Base-by-base conservation (phyloP, 257 asterid species). In the Nicotiana undulata region DNA sequence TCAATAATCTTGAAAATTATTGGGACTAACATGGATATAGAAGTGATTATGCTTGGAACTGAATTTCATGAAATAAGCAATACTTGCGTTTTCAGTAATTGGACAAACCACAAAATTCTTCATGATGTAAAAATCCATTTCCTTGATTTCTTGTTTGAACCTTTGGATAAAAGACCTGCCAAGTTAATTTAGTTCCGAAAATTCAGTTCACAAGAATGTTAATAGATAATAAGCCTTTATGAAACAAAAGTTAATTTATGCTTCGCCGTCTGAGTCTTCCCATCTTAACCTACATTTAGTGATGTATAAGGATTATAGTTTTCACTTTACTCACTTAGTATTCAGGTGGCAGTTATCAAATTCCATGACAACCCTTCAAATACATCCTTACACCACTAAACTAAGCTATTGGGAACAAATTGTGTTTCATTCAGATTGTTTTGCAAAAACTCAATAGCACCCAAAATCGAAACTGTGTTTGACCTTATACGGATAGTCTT, bases 21-120 rank as follows among this genome's bases (percentile, higher is more conserved):
- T 28, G 29, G 29, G 29, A 1, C 29, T 28, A 32, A 66, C 97
- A 91, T 93, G 92, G 16, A 93, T 95, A 15, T 81, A 94, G 81
- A 94, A 80, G 17, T 55, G 20, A 65, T 91, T 83, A 26, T 84
- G 87, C 63, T 49, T 72, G 46, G 81, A 49, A 80, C 93, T 86
- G 68, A 94, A 95, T 82, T 94, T 94, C 1, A 94, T n/a, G n/a
- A n/a, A n/a, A n/a, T n/a, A n/a, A n/a, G n/a, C n/a, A n/a, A n/a
- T n/a, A n/a, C n/a, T n/a, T n/a, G n/a, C n/a, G n/a, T n/a, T n/a
- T n/a, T n/a, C n/a, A n/a, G n/a, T n/a, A n/a, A n/a, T 31, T 3
- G 34, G 34, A 31, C 4, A 31, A 4, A 4, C 34, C 3, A 31
- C 34, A 3, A 31, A 31, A 26, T 26, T 26, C 2, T 26, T 26